These are phyloP conservation scores for Xylariaceae sp. DNA, from an alignment of 2,329 filamentous ascomycete species.

Conservation along the genomic window DNA sequence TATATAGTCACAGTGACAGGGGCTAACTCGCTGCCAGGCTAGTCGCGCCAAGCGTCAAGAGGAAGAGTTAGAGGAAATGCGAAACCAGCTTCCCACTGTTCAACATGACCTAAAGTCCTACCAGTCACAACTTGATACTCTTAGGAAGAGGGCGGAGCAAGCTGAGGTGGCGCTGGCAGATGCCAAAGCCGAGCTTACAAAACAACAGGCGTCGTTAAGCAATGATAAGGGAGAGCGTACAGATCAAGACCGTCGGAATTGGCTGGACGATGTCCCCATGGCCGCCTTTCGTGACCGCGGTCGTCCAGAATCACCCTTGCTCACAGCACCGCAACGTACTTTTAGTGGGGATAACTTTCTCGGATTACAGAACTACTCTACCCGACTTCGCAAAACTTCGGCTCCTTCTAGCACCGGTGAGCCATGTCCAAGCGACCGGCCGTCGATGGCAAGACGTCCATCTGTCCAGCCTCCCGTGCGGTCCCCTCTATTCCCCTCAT, in stretches of 20 bases:
- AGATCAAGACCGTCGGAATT: constrained; percentile 53
- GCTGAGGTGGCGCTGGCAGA: constrained; percentile 70
- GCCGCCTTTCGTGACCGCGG: constrained; percentile 54
- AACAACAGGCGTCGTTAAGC: constrained; percentile 50
- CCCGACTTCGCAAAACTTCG: constrained; percentile 54
- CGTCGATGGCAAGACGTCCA: constrained; percentile 54
- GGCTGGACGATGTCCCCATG: constrained; percentile 58
- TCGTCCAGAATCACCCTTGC: constrained; percentile 60
- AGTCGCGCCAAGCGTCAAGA: constrained; percentile 71
- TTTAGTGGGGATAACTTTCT: constrained; percentile 61
- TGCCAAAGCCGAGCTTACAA: constrained; percentile 57
- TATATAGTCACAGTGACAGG: constrained; percentile 36
- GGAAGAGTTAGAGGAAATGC: constrained; percentile 79
- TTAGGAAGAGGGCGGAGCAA: constrained; percentile 71
- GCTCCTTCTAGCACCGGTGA: constrained; percentile 59
- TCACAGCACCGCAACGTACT: constrained; percentile 56
- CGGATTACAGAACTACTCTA: constrained; percentile 51
- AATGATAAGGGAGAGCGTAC: constrained; percentile 50
- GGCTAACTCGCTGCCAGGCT: constrained; percentile 55
- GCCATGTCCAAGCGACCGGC: constrained; percentile 48
- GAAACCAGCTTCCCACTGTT: constrained; percentile 67
- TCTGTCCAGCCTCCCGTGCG: constrained; percentile 56
- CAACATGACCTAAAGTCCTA: constrained; percentile 69
- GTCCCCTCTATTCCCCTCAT: constrained; percentile 49
- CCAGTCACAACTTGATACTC: constrained; percentile 63